A percentile compares a stretch with the other conserved stretches of the same genome.
Evolutionary conservation across 345 rosid species (phyloP).

Genomic region (Aegle marmelos): DNA sequence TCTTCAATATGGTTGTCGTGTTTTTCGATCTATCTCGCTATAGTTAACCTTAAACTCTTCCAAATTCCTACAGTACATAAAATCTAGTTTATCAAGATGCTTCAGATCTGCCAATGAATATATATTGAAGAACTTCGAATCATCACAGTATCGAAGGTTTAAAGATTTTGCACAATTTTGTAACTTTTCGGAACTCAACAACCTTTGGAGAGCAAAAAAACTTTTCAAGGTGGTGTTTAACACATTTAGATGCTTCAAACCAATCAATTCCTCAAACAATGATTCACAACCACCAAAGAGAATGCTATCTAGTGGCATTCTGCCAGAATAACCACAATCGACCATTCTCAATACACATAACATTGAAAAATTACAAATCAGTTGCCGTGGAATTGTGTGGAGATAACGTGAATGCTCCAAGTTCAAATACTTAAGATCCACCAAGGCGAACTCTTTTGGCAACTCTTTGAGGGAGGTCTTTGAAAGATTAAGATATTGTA

Average conservation of each 20-base stretch:
- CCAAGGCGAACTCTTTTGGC: slow-evolving; percentile 26
- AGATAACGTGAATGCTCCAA: slow-evolving; percentile 5
- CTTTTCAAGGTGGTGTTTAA: not conserved
- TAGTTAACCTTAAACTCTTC: not conserved
- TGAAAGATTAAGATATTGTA: slow-evolving; percentile 28
- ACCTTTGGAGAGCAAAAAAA: not conserved
- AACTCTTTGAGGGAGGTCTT: slow-evolving; percentile 14
- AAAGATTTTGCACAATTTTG: not conserved
- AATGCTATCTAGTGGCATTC: not conserved
- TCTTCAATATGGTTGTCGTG: not conserved
- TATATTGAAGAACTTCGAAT: not conserved
- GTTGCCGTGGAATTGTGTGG: slow-evolving; percentile 5
- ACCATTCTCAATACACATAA: slow-evolving; percentile 8
- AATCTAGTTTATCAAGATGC: not conserved
- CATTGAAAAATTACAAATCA: not conserved
- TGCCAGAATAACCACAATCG: not conserved
- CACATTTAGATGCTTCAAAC: slow-evolving; percentile 3
- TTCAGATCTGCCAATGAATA: not conserved
- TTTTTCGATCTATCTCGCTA: not conserved
- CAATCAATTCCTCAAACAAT: not conserved
- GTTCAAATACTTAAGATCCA: slow-evolving; percentile 17
- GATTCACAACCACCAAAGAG: not conserved
- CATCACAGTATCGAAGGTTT: not conserved
- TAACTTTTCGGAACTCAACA: not conserved
- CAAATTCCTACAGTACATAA: not conserved